Evolutionary conservation across 352 stramenopile species (phyloP).

Genomic region (Pythium guiyangense): DNA sequence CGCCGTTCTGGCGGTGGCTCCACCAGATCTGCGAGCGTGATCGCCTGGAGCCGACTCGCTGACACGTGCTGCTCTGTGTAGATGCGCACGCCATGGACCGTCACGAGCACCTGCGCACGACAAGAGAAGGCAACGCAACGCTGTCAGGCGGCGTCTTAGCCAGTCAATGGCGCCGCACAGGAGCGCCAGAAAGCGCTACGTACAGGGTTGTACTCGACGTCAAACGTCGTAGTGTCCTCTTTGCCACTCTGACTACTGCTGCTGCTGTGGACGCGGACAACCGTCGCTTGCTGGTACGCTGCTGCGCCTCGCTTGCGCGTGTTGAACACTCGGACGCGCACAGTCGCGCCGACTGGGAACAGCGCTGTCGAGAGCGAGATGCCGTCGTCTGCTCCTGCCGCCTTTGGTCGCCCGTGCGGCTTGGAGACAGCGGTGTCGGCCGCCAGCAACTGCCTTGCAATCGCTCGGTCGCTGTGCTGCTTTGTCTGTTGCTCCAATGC

Average conservation of each 20-base stretch:
- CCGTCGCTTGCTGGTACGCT: slow-evolving; percentile 19
- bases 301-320: not conserved
- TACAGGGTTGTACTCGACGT: slow-evolving; percentile 43
- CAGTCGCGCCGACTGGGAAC: slow-evolving; percentile 35
- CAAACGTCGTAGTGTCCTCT: slow-evolving; percentile 26
- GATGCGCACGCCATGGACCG: slow-evolving; percentile 21
- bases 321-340: slow-evolving; percentile 25
- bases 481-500: not conserved
- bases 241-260: not conserved
- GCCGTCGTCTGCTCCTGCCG: slow-evolving; percentile 1
- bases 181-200: not conserved
- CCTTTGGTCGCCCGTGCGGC: too few species aligned
- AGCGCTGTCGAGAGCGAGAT: slow-evolving; percentile 31
- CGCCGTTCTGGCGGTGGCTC: slow-evolving; percentile 13
- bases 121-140: not conserved
- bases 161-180: not conserved
- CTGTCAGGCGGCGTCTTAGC: not conserved
- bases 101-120: slow-evolving; percentile 8
- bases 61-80: slow-evolving; percentile 23
- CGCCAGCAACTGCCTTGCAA: too few species aligned
- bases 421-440: too few species aligned
- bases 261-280: slow-evolving; percentile 27
- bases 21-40: slow-evolving; percentile 7
- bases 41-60: slow-evolving; percentile 12
- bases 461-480: not conserved